Percentiles rank a stretch among this genome's conserved stretches.
These are phyloP conservation scores for Ophiostoma pallidulum DNA, from an alignment of 2,329 filamentous ascomycete genomes.

Conservation along the genomic window DNA sequence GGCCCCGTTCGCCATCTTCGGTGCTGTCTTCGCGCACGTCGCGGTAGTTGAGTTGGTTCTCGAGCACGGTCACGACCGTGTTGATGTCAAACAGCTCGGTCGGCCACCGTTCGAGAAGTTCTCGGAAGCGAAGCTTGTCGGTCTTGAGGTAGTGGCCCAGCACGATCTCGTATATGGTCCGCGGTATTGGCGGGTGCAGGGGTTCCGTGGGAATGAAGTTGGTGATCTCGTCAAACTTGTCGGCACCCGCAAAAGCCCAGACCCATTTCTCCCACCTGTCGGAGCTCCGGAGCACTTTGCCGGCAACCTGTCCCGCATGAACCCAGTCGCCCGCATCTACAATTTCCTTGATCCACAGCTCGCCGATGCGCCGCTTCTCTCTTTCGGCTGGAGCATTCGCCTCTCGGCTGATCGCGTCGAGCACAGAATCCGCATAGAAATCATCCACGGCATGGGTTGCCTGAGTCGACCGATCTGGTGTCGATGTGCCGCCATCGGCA, in stretches of 20 bases:
- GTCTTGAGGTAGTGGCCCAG: conserved; percentile 78
- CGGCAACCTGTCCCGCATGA: conserved; percentile 69
- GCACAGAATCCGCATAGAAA: conserved; percentile 66
- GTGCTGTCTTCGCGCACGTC: conserved; percentile 68
- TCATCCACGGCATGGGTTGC: conserved; percentile 31
- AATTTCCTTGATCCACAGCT: conserved; percentile 85
- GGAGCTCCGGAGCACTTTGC: conserved; percentile 70
- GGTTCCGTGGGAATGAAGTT: conserved; percentile 68
- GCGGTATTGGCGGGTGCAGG: conserved; percentile 70
- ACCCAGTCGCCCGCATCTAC: conserved; percentile 66
- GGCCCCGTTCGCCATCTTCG: conserved; percentile 59
- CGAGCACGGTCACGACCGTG: conserved; percentile 66
- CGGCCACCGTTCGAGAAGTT: conserved; percentile 75
- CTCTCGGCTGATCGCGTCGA: conserved; percentile 48
- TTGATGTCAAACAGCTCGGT: conserved; percentile 73
- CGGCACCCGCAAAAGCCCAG: conserved; percentile 77
- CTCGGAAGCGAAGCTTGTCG: conserved; percentile 65
- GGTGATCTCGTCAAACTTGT: conserved; percentile 84
- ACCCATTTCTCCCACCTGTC: conserved; percentile 93
- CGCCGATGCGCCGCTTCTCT: conserved; percentile 84
- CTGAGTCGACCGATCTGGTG: conserved; percentile 25
- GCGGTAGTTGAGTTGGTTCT: conserved; percentile 69
- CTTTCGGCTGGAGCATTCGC: conserved; percentile 62
- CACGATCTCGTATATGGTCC: conserved; percentile 78
- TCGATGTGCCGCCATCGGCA: conserved; percentile 33